A percentile compares a stretch with the other conserved stretches of the same genome.
Evolutionary conservation across 176 grass and related monocot species (phyloP).

Genomic region (Aechmea fasciata): DNA sequence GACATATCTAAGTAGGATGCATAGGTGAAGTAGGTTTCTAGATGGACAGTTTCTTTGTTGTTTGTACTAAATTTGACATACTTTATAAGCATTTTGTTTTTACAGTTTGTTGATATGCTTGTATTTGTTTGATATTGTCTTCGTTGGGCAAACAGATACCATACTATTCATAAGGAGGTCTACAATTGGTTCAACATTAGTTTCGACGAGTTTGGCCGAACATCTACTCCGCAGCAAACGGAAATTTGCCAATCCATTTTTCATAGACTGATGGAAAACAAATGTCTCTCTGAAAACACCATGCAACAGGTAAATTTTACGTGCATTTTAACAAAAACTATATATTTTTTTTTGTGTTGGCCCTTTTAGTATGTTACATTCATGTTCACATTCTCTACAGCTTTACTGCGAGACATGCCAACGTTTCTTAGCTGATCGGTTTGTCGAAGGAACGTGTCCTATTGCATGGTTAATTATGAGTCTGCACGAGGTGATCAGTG

Average conservation of each 20-base stretch:
- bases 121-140: slow-evolving; percentile 9
- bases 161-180: slow-evolving; percentile 75
- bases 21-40: too few species aligned
- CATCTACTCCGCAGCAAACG: slow-evolving; percentile 73
- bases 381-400: slow-evolving; percentile 26
- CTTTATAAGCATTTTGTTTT: not conserved
- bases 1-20: too few species aligned
- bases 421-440: slow-evolving; percentile 83
- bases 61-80: too few species aligned
- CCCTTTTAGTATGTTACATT: not conserved
- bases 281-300: slow-evolving; percentile 91
- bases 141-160: slow-evolving; percentile 49
- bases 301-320: slow-evolving; percentile 67
- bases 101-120: not conserved
- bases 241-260: slow-evolving; percentile 89
- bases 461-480: slow-evolving; percentile 60
- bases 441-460: slow-evolving; percentile 84
- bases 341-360: not conserved
- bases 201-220: slow-evolving; percentile 92
- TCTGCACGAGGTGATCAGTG: slow-evolving; percentile 85
- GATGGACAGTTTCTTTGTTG: too few species aligned
- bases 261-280: slow-evolving; percentile 81
- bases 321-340: not conserved
- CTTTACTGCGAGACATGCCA: slow-evolving; percentile 78
- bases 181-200: slow-evolving; percentile 97